Evolutionary conservation across 768 basidiomycete genomes (phyloP).

Genomic region (Glaciozyma antarctica): DNA sequence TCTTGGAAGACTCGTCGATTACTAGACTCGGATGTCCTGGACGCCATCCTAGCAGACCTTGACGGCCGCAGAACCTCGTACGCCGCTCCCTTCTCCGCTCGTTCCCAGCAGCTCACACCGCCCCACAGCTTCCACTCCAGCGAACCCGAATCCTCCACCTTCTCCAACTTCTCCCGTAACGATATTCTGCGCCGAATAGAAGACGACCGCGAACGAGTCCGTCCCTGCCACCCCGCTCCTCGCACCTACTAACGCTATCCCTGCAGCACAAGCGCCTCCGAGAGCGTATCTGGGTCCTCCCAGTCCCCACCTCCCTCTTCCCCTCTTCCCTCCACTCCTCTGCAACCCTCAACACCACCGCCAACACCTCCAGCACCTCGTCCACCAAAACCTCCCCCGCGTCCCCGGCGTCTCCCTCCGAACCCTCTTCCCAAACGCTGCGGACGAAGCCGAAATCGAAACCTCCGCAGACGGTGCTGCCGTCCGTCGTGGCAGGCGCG

Average conservation of each 20-base stretch:
- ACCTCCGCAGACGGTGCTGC: background rate
- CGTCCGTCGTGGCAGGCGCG: conserved; percentile 8
- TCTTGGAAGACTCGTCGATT: conserved; percentile 32
- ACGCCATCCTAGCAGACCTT: conserved; percentile 18
- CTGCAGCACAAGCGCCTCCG: conserved; percentile 43
- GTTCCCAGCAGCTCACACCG: background rate
- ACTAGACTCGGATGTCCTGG: conserved; percentile 22
- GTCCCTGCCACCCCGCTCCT: conserved; percentile 10
- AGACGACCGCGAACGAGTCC: conserved; percentile 44
- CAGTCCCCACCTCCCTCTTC: conserved; percentile 36
- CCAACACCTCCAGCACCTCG: conserved; percentile 17
- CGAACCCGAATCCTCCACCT: background rate
- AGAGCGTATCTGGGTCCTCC: conserved; percentile 45
- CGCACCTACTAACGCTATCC: background rate
- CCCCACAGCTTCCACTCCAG: background rate
- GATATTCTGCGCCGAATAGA: conserved; percentile 45
- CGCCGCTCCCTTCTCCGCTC: conserved; percentile 4
- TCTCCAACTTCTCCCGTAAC: conserved; percentile 39
- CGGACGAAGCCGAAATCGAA: background rate
- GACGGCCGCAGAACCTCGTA: conserved; percentile 18
- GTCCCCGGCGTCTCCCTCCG: conserved; percentile 40
- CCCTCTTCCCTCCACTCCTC: conserved; percentile 10
- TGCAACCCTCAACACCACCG: background rate
- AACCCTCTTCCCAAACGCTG: background rate
- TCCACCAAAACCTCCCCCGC: conserved; percentile 38